Conservation (phyloP, 345 rosid species). For the Aegle marmelos region DNA sequence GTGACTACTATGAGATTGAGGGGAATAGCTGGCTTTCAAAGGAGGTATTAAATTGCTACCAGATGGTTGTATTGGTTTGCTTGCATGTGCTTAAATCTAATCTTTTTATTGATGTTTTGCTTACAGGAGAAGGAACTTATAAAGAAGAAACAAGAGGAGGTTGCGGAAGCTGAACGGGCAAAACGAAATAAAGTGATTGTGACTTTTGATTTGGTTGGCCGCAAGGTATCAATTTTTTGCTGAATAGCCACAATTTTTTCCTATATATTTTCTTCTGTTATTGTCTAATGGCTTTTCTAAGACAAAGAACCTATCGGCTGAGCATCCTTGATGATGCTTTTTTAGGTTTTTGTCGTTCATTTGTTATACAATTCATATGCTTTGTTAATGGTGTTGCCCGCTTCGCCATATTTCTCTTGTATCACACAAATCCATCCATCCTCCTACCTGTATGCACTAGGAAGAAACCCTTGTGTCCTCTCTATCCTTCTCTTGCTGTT, state of each 20-base stretch:
- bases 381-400: background rate
- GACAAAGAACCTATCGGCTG: background rate
- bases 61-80: background rate
- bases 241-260: background rate
- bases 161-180: conserved; percentile 73
- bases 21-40: conserved; percentile 86
- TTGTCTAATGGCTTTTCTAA: background rate
- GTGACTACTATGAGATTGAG: conserved; percentile 93
- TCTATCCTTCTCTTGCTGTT: background rate
- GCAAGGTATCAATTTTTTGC: conserved; percentile 55
- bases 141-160: conserved; percentile 72
- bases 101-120: background rate
- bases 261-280: background rate
- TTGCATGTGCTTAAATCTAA: conserved; percentile 1
- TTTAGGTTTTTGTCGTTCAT: background rate
- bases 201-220: conserved; percentile 91
- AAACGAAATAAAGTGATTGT: conserved; percentile 75
- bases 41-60: conserved; percentile 53
- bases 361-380: background rate
- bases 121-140: conserved; percentile 83
- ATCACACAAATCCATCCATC: background rate
- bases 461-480: background rate
- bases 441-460: background rate
- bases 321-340: background rate
- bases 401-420: background rate